A percentile compares a stretch with the other conserved stretches of the same genome.
These are phyloP conservation scores for Verticillium nubilum DNA, from an alignment of 2,329 filamentous ascomycete genomes.

Conservation along the genomic window DNA sequence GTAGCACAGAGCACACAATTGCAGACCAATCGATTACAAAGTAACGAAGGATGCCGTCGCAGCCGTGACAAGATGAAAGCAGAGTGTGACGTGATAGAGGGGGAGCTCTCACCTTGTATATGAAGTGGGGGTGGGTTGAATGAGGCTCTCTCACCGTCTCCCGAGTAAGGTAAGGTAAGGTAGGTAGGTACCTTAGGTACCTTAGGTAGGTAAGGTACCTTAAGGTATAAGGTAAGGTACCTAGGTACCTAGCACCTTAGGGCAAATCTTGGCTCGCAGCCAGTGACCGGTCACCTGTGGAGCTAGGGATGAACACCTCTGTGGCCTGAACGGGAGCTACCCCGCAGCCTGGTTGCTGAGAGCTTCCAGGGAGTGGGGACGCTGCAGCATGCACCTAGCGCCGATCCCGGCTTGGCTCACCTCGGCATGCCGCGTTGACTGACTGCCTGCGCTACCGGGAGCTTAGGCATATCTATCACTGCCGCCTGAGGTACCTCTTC, in stretches of 20 bases:
- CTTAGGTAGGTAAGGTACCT: too few relatives aligned
- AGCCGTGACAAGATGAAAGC: neutral
- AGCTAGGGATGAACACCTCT: neutral
- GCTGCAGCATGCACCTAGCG: neutral
- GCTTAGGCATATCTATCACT: too few relatives aligned
- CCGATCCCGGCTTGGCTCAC: neutral
- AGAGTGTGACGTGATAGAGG: neutral
- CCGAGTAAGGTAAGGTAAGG: too few relatives aligned
- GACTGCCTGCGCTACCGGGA: too few relatives aligned
- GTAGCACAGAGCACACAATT: neutral
- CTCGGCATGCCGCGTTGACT: neutral
- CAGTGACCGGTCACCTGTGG: neutral
- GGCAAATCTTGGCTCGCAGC: neutral
- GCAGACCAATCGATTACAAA: neutral
- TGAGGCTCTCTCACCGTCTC: neutral
- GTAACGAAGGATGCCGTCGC: neutral
- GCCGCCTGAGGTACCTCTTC: neutral
- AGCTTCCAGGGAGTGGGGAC: neutral
- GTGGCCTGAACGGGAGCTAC: neutral
- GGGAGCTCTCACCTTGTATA: neutral
- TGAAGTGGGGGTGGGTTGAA: neutral
- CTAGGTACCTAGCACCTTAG: too few relatives aligned
- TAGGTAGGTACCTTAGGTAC: too few relatives aligned
- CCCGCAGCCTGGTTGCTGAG: neutral
- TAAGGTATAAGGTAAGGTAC: too few relatives aligned